A percentile compares a stretch with the other conserved stretches of the same genome.
Conservation (phyloP, 2,329 filamentous ascomycete genomes). For the Thelonectria discophora region DNA sequence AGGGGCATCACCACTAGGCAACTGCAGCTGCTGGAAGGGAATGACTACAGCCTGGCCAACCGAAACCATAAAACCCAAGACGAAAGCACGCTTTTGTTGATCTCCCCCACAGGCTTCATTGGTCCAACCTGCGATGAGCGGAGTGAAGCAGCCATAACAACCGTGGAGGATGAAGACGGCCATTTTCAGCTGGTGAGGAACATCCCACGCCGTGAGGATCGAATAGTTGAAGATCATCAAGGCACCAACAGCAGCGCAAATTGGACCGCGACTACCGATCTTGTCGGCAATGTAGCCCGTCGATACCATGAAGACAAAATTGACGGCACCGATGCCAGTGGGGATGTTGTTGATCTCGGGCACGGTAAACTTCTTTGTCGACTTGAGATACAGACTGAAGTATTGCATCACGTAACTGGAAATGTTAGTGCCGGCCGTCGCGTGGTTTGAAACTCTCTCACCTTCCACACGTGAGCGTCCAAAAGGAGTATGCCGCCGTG, state of each 20-base stretch:
- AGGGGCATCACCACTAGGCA: conserved; percentile 49
- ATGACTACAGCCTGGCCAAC: conserved; percentile 50
- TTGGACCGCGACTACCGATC: conserved; percentile 48
- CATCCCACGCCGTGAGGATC: conserved; percentile 50
- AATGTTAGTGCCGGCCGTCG: neutral
- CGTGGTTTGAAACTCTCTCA: neutral
- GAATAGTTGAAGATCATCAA: conserved; percentile 49
- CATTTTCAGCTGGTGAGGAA: conserved; percentile 50
- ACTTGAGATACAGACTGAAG: conserved; percentile 53
- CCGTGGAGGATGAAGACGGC: conserved; percentile 51
- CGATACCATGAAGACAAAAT: conserved; percentile 52
- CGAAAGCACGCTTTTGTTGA: conserved; percentile 53
- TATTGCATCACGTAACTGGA: conserved; percentile 51
- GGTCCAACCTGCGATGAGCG: conserved; percentile 52
- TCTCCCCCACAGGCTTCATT: conserved; percentile 54
- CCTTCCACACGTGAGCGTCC: conserved; percentile 49
- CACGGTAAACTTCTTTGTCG: conserved; percentile 46
- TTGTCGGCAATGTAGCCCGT: conserved; percentile 49
- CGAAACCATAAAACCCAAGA: conserved; percentile 51
- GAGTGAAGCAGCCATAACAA: conserved; percentile 53
- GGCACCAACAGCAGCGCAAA: conserved; percentile 46
- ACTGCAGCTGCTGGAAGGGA: conserved; percentile 51
- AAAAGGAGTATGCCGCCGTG: conserved; percentile 50
- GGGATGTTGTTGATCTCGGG: conserved; percentile 57
- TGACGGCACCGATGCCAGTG: conserved; percentile 54